A percentile compares a stretch with the other conserved stretches of the same genome.
Evolutionary conservation across 176 grass and related monocot species (phyloP).

Genomic region (Miscanthus lutarioriparius): DNA sequence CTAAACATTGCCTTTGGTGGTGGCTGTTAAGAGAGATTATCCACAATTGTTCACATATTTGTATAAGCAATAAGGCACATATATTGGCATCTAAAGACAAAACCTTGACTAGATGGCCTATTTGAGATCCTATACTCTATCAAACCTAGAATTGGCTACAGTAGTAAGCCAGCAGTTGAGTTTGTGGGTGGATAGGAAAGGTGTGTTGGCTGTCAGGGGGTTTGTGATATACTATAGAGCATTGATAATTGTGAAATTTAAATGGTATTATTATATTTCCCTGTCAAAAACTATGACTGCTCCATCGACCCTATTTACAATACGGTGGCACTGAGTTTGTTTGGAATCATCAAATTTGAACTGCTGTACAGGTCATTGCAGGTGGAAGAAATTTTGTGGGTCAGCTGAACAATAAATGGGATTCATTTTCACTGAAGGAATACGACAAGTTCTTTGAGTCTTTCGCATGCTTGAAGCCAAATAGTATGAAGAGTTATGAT

Average conservation of each 20-base stretch:
- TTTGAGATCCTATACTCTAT: not conserved
- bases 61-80: not conserved
- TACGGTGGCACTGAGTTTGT: not conserved
- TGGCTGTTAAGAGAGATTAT: not conserved
- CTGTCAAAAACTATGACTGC: not conserved
- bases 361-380: conserved; percentile 47
- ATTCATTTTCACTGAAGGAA: conserved; percentile 38
- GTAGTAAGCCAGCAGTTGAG: not conserved
- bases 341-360: conserved; percentile 20
- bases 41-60: not conserved
- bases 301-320: not conserved
- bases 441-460: conserved; percentile 23
- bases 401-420: conserved; percentile 76
- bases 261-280: not conserved
- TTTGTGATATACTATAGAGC: too few relatives aligned
- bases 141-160: not conserved
- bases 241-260: not conserved
- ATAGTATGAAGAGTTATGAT: conserved; percentile 29
- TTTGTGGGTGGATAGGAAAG: not conserved
- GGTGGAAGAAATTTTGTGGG: conserved; percentile 57
- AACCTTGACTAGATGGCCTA: not conserved
- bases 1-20: not conserved
- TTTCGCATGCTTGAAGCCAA: conserved; percentile 34
- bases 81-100: not conserved
- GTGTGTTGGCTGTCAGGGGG: not conserved